Evolutionary conservation across 768 basidiomycete genomes (phyloP).

Genomic region (Pseudohyphozyma bogoriensis): DNA sequence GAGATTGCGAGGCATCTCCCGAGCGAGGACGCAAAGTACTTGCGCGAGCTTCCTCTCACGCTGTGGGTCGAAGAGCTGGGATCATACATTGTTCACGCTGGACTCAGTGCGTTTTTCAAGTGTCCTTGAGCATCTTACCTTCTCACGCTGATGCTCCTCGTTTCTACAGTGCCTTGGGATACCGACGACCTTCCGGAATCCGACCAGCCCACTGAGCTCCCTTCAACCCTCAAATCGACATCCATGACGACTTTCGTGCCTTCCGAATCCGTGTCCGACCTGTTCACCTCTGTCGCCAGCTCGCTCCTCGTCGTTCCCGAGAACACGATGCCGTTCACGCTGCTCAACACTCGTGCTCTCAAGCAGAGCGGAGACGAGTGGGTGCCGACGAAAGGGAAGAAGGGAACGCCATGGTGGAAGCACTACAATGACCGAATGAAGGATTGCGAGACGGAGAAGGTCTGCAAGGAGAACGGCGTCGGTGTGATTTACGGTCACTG

Average conservation of each 20-base stretch:
- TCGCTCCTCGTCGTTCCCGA: conserved; percentile 14
- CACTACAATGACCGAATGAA: conserved; percentile 14
- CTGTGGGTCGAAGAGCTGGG: conserved; percentile 17
- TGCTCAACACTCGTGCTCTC: conserved; percentile 22
- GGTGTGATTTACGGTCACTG: conserved; percentile 25
- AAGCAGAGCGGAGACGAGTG: not conserved
- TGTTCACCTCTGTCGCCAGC: not conserved
- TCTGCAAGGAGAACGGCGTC: not conserved
- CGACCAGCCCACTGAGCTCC: conserved; percentile 1
- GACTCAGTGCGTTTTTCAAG: conserved; percentile 8
- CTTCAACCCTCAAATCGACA: not conserved
- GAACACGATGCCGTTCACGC: conserved; percentile 20
- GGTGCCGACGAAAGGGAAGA: not conserved
- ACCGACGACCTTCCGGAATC: not conserved
- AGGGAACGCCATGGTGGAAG: conserved; percentile 18
- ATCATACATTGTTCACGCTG: conserved; percentile 27
- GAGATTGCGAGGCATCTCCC: conserved; percentile 21
- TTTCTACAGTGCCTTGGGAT: conserved; percentile 14
- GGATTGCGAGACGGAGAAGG: not conserved
- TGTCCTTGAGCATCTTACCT: not conserved
- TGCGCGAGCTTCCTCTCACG: conserved; percentile 17
- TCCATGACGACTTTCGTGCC: conserved; percentile 4
- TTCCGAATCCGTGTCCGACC: not conserved
- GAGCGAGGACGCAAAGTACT: conserved; percentile 7
- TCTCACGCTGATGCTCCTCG: not conserved